These are phyloP conservation scores for Chenopodium quinoa DNA, from an alignment of 148 eudicot genomes.

Conservation along the genomic window DNA sequence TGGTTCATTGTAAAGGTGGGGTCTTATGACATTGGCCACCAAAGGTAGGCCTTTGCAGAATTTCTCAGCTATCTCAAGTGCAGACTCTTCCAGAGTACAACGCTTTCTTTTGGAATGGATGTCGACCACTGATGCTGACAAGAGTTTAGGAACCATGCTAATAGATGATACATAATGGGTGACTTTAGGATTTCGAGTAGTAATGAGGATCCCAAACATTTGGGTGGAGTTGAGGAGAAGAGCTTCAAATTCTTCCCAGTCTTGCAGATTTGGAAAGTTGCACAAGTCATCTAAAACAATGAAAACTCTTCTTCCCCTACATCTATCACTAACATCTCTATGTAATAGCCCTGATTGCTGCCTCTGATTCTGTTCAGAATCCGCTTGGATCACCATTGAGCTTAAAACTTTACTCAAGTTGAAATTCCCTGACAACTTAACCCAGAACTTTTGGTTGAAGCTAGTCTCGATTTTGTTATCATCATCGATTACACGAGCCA, in stretches of 20 bases:
- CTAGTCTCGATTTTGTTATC: not conserved
- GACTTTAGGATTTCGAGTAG: not conserved
- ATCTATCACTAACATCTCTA: not conserved
- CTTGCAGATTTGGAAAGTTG: not conserved
- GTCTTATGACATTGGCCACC: not conserved
- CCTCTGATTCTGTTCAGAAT: no score
- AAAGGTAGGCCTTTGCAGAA: not conserved
- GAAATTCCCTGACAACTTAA: not conserved
- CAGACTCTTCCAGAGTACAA: no score
- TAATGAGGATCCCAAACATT: not conserved
- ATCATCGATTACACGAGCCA: not conserved
- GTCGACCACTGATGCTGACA: no score
- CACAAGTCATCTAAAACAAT: not conserved
- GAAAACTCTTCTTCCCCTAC: not conserved
- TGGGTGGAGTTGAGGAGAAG: not conserved
- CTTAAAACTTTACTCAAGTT: not conserved
- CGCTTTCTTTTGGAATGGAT: no score
- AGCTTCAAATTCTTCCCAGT: not conserved
- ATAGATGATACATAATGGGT: not conserved
- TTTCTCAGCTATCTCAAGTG: not conserved
- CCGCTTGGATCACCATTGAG: not conserved
- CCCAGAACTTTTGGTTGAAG: not conserved
- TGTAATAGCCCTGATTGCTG: no score
- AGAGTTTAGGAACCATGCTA: not conserved
- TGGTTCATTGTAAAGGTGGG: no score